Evolutionary conservation across 345 rosid genomes (phyloP), one percentile per base, ranked within the genome.

Genomic region (Citrus australasica): DNA sequence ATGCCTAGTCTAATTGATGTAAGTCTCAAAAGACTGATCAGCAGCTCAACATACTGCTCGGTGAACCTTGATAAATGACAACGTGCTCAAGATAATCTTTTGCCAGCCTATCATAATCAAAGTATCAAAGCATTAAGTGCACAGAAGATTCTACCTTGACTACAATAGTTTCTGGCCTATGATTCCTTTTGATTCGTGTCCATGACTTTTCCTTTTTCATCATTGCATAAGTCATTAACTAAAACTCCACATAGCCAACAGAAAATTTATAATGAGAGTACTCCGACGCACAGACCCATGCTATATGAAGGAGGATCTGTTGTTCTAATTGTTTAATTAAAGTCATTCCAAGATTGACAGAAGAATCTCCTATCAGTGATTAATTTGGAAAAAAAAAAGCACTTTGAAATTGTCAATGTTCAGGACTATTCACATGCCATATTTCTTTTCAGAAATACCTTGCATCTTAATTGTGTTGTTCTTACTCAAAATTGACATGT

Each of bases 401-500:
- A 17, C 16, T 76, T 62, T 24, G 67, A 69, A 9, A 27, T 19
- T 37, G 35, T 62, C n/a, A 59, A n/a, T 25, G 46, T 19, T 37
- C 16, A 40, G 61, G 51, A 61, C 55, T 58, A 75, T 42, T 51
- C 27, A 27, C 67, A 64, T 70, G 75, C 46, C 48, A 56, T 19
- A 42, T 64, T 53, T 71, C 59, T 6, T 5, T 38, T 42, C 55
- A 33, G 28, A 32, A 9, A 53, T 35, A 28, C 51, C 60, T 76
- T 64, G 60, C 63, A 67, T 35, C 40, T 60, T 35, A 42, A 14
- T 71, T 69, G 32, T 64, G 66, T 69, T 68, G 75, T 71, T 73
- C 48, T 37, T 53, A 78, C 66, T 62, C 78, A 56, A 76, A 21
- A 13, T 42, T 42, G 82, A 79, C 40, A 75, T 58, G 62, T 65